Base-by-base conservation (phyloP, 768 basidiomycete species). In the Pleurotus pulmonarius region DNA sequence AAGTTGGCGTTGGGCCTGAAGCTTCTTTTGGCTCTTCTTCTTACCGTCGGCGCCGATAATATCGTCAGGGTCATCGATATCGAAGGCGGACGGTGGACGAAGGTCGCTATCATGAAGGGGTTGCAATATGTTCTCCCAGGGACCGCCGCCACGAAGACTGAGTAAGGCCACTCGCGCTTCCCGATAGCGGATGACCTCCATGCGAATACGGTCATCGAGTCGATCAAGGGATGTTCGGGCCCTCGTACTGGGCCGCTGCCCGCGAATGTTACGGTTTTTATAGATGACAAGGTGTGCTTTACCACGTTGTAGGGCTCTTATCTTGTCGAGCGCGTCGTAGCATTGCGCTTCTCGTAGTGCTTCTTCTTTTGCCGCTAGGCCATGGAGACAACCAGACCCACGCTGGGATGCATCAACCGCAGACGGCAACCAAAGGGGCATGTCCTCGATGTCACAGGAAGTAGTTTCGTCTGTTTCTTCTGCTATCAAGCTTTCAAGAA, bases 211-310 rank as follows among this genome's bases (percentile, higher is more conserved):
- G 18, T 13, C 13, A 24, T 47, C n/a, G 22, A 58, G 34, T 51
- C 39, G 54, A 34, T 64, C 63, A 26, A 67, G 66, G 12, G 63
- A 48, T 6, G 58, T 49, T 4, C 58, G 38, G 3, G 66, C 67
- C 6, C 63, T 49, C 1, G 67, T 69, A 20, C 63, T 61, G 1
- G 62, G 47, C 8, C 61, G 29, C 44, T 69, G 69, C 6, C 65
- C 59, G 0, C 62, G 62, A 9, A 68, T 47, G 34, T 69, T 64
- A 15, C 54, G 57, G 56, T 61, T 59, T 37, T 65, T 65, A 58
- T 63, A 65, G 2, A 47, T 46, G 2, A 70, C 46, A 25, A 68
- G 51, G 4, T 63, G 58, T 2, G 54, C 55, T 53, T 69, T 69
- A 7, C 63, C 41, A 18, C 61, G 52, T 0, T 67, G 59, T 5